Conservation (phyloP, 2,329 filamentous ascomycete species). For the Thelonectria blattea region DNA sequence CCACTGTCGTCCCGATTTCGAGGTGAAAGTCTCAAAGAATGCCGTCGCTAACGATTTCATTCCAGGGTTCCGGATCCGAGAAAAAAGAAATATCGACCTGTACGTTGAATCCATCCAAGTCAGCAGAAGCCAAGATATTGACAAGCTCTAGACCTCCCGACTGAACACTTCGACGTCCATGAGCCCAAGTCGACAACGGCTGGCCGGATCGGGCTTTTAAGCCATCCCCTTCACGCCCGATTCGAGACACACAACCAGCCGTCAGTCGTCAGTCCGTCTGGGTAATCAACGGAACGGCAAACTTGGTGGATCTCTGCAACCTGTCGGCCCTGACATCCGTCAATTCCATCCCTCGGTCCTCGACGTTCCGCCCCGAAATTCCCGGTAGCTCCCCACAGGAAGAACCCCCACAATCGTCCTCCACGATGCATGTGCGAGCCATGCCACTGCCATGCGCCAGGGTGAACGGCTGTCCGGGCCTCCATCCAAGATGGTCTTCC, state of each 20-base stretch:
- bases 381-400: slow-evolving; percentile 34
- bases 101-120: background rate
- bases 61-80: background rate
- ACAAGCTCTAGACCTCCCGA: slow-evolving; percentile 17
- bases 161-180: slow-evolving; percentile 17
- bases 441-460: slow-evolving; percentile 12
- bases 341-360: slow-evolving; percentile 26
- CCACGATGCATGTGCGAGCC: slow-evolving; percentile 13
- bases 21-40: background rate
- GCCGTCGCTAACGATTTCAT: background rate
- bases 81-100: background rate
- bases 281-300: slow-evolving; percentile 19
- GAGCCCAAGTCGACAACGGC: slow-evolving; percentile 26
- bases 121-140: slow-evolving; percentile 10
- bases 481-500: slow-evolving; percentile 11
- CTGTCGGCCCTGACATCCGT: slow-evolving; percentile 39
- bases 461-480: slow-evolving; percentile 34
- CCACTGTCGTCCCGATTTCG: background rate
- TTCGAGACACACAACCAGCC: slow-evolving; percentile 5
- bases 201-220: slow-evolving; percentile 35
- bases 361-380: slow-evolving; percentile 38
- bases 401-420: slow-evolving; percentile 9
- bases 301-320: slow-evolving; percentile 32
- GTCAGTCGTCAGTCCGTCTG: slow-evolving; percentile 2
- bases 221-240: slow-evolving; percentile 8